Percentiles rank a stretch among this genome's conserved stretches.
Conservation (phyloP, 108 stramenopile species). For the Nitzschia putrida region DNA sequence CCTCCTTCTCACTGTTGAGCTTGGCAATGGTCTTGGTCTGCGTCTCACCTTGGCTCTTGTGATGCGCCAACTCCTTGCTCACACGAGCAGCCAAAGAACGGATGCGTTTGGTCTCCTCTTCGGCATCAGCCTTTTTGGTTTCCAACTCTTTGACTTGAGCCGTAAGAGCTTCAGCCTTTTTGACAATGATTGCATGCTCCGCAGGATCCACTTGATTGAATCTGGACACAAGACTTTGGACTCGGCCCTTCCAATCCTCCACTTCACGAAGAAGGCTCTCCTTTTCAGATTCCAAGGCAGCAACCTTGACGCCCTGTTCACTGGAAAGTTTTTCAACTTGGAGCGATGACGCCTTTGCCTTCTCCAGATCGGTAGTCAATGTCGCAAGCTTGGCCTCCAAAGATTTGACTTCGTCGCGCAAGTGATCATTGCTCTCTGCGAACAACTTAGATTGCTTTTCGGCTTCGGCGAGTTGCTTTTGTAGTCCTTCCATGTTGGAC, state of each 20-base stretch:
- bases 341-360: slow-evolving; percentile 41
- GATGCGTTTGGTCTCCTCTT: slow-evolving; percentile 62
- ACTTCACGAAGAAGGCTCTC: slow-evolving; percentile 80
- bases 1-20: slow-evolving; percentile 42
- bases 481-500: slow-evolving; percentile 14
- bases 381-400: slow-evolving; percentile 38
- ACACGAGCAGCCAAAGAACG: slow-evolving; percentile 57
- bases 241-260: slow-evolving; percentile 82
- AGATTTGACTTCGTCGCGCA: slow-evolving; percentile 67
- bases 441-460: slow-evolving; percentile 73
- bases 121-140: slow-evolving; percentile 55
- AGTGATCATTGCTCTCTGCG: slow-evolving; percentile 75
- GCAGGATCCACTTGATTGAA: slow-evolving; percentile 91
- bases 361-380: slow-evolving; percentile 42
- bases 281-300: slow-evolving; percentile 72
- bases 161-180: slow-evolving; percentile 55
- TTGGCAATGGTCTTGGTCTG: slow-evolving; percentile 43
- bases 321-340: slow-evolving; percentile 50
- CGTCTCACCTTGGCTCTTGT: slow-evolving; percentile 41
- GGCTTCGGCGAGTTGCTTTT: slow-evolving; percentile 49
- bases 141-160: slow-evolving; percentile 49
- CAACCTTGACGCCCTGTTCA: slow-evolving; percentile 61
- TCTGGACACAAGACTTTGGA: slow-evolving; percentile 77
- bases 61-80: slow-evolving; percentile 64
- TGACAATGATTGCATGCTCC: slow-evolving; percentile 73